Base-by-base conservation (phyloP, 176 grass and related monocot species). In the Zea luxurians region DNA sequence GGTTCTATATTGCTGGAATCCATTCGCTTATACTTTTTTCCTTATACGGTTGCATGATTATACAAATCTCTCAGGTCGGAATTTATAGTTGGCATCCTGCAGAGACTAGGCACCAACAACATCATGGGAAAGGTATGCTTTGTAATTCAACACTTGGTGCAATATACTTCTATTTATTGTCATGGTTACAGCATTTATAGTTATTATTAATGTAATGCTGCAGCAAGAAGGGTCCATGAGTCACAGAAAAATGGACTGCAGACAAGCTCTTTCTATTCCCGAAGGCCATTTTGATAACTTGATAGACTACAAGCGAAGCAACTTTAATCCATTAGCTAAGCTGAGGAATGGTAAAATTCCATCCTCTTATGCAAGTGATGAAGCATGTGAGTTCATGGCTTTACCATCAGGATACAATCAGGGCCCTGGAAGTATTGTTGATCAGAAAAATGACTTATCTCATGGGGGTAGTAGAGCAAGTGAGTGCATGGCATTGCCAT, bases 11-110 rank as follows among this genome's bases (percentile, higher is more conserved):
- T 65, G 27, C 27, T 83, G 9, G 52, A 72, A 41, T 44, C 11
- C 1, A 27, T 75, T 74, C 45, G 11, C 81, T 83, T 74, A n/a
- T 83, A 80, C 37, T 5, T 27, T 48, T 48, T 76, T 75, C 44
- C 17, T 15, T 78, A 78, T 44, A 21, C 43, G 13, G 36, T 9
- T 78, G 38, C 47, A 48, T 68, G 67, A 70, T 66, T 48, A 75
- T 61, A 61, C 40, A 63, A 80, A 59, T 71, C 70, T 77, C 43
- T 80, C 93, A 96, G 93, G 78, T 92, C 82, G 57, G 93, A 92
- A 81, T 85, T 88, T 75, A 64, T 88, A 49, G 17, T 46, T 71
- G 79, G 84, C 61, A 52, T 92, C 78, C 46, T 92, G 78, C 84
- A 87, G 60, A 89, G 89, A 60, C 71, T 96, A 71, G 85, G 84